Evolutionary conservation across 2,329 filamentous ascomycete species (phyloP).

Genomic region (Cadophora luteo-olivacea): DNA sequence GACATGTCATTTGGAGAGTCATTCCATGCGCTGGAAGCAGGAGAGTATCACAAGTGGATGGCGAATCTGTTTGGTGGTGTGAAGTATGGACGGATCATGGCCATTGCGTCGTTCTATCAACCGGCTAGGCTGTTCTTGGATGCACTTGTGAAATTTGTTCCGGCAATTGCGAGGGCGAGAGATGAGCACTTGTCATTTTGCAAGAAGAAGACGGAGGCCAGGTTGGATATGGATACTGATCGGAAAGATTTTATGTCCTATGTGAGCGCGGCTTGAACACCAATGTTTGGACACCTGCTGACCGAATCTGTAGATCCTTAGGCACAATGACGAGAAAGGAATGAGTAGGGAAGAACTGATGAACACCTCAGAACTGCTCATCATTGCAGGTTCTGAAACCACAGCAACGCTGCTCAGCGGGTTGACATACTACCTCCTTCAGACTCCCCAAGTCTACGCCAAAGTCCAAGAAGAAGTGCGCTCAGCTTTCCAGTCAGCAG

Average conservation of each 20-base stretch:
- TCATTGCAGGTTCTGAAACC: conserved; percentile 16
- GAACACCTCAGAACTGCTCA: conserved; percentile 5
- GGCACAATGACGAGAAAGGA: conserved; percentile 18
- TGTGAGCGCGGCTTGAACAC: background rate
- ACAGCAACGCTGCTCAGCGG: conserved; percentile 15
- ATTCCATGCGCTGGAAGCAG: conserved; percentile 42
- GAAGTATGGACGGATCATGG: background rate
- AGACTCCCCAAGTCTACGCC: background rate
- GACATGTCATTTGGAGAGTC: conserved; percentile 46
- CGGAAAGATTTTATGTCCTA: conserved; percentile 20
- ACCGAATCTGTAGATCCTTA: background rate
- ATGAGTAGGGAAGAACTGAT: conserved; percentile 17
- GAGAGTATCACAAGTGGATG: background rate
- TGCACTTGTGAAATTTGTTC: background rate
- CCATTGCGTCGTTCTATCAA: background rate
- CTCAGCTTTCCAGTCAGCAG: background rate
- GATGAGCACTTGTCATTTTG: background rate
- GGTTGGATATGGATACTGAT: conserved; percentile 19
- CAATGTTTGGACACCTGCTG: too few relatives aligned
- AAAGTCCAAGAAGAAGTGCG: conserved; percentile 13
- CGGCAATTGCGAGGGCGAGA: background rate
- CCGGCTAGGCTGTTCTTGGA: background rate
- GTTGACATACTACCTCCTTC: conserved; percentile 10
- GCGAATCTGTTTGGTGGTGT: background rate
- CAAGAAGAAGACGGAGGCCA: conserved; percentile 18